phyloP scores from a whole-genome alignment of 257 asterid species.

The Forsythia viridissima region DNA sequence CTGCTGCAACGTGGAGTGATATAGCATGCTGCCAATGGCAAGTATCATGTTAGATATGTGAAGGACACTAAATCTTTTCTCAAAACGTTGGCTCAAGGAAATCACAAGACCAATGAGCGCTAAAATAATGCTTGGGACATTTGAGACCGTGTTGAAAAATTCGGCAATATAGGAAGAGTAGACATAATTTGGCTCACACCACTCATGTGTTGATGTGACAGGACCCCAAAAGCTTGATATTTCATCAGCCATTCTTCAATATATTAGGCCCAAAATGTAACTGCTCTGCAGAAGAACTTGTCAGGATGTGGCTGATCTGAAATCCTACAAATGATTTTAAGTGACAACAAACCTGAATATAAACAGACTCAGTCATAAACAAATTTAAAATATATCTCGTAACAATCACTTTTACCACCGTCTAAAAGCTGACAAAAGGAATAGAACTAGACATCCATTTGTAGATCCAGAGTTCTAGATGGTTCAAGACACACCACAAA shows the following conservation, averaged over 20 bases:
- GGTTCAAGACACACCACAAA: neutral
- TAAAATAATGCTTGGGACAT: conserved; percentile 72
- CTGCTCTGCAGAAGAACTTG: conserved; percentile 12
- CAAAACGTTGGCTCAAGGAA: conserved; percentile 78
- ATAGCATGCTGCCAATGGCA: conserved; percentile 85
- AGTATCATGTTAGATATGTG: conserved; percentile 89
- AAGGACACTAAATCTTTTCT: conserved; percentile 90
- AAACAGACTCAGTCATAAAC: neutral
- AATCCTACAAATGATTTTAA: conserved; percentile 26
- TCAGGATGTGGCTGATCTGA: conserved; percentile 17
- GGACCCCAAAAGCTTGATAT: conserved; percentile 94
- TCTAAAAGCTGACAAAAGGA: conserved; percentile 1
- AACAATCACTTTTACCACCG: conserved; percentile 14
- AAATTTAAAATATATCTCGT: neutral
- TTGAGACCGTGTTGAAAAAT: conserved; percentile 87
- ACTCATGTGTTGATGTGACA: conserved; percentile 88
- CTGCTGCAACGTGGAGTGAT: conserved; percentile 87
- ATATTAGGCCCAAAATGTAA: conserved; percentile 12
- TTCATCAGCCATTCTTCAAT: conserved; percentile 64
- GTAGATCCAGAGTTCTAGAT: neutral
- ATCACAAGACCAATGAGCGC: conserved; percentile 80
- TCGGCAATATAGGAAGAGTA: conserved; percentile 90
- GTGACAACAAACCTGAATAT: neutral
- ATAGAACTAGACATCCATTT: neutral
- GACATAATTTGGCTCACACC: conserved; percentile 95